Conservation (phyloP, 1,139 yeast species). For the Suhomyces wounanorum region DNA sequence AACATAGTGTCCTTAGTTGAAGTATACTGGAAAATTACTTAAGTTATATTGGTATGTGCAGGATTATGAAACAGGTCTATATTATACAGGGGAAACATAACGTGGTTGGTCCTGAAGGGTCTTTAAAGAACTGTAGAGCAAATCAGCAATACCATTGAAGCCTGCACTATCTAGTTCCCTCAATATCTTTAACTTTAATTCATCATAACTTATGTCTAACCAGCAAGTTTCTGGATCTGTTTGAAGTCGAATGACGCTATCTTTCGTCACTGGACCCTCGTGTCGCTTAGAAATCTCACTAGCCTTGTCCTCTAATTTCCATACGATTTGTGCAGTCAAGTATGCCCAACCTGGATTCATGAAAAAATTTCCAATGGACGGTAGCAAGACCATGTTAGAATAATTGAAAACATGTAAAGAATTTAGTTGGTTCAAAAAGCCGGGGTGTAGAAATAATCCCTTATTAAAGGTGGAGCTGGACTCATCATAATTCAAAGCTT, state of each 20-base stretch:
- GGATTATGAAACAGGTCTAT: not conserved
- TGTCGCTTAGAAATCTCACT: conserved; percentile 36
- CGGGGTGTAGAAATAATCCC: conserved; percentile 45
- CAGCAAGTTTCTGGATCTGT: conserved; percentile 27
- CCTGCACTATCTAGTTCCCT: conserved; percentile 37
- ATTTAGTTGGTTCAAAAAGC: conserved; percentile 37
- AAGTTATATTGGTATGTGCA: not conserved
- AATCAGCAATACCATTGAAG: conserved; percentile 45
- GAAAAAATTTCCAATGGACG: conserved; percentile 51
- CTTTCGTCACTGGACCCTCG: conserved; percentile 47
- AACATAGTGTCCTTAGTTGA: not conserved
- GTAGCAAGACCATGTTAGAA: conserved; percentile 23
- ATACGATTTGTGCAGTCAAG: conserved; percentile 44
- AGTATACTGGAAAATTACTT: not conserved
- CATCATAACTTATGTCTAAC: conserved; percentile 37
- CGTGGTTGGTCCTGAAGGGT: conserved; percentile 32
- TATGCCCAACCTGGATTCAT: conserved; percentile 58
- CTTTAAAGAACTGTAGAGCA: conserved; percentile 49
- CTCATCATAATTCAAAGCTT: conserved; percentile 29
- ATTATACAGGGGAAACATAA: not conserved
- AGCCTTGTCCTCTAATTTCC: conserved; percentile 49
- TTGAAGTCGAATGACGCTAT: conserved; percentile 27
- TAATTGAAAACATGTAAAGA: conserved; percentile 32
- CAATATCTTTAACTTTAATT: conserved; percentile 41
- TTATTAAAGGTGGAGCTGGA: conserved; percentile 24